Base-by-base conservation (phyloP, 176 grass and related monocot genomes). In the Zizania latifolia region DNA sequence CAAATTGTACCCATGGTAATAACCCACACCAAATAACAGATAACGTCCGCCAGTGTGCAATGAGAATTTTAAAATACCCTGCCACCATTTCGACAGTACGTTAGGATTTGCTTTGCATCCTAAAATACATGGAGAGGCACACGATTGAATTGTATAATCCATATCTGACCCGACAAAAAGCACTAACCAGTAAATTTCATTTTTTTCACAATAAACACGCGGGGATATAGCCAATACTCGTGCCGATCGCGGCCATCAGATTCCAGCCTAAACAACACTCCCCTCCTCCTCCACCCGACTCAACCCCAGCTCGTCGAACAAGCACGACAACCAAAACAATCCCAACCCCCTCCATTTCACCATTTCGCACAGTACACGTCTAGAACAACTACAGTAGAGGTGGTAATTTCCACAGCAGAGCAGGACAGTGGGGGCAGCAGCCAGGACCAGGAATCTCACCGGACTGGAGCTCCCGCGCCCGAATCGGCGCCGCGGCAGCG, bases 401-500 rank as follows among this genome's bases (percentile, higher is more conserved):
- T 4, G 62, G 0, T 2, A 77, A 39, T 84, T 63, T 13, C 11
- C 34, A 45, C 19, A 33, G 10, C 19, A 33, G 4, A 9, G 6
- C 11, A 24, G 2, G n/a, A n/a, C 1, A 8, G 54, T 7, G 14
- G 24, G 26, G 50, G 13, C 16, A 17, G 44, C 3, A 12, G 59
- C n/a, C 43, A 8, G 5, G 13, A 5, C 13, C 1, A 4, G 50
- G 17, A 31, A 46, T 29, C 60, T 74, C 80, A 87, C 79, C 68
- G 44, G 68, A 62, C 34, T 50, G 59, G 54, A 26, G 74, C 40
- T 57, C 73, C 57, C 33, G 66, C 26, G 85, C 45, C 79, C 66
- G 53, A 83, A 83, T 74, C 85, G 74, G 70, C 60, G 74, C 23
- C 15, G 74, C 62, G 17, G 80, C 76, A 14, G 74, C 51, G 74